A percentile compares a stretch with the other conserved stretches of the same genome.
These are phyloP conservation scores for Piper betle DNA, from an alignment of 164 flowering plant genomes.

Conservation along the genomic window DNA sequence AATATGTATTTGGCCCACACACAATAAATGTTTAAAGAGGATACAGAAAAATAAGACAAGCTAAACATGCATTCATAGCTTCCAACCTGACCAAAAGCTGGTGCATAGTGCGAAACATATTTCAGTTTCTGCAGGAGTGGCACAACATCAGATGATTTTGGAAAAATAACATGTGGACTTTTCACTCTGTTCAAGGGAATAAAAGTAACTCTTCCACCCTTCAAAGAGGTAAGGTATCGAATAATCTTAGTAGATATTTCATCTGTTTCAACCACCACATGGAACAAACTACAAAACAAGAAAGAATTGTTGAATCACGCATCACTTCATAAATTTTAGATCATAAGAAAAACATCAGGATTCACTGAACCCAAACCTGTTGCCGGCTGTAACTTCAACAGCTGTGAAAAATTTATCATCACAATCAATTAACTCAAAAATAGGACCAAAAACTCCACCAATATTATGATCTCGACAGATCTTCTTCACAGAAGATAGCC, in stretches of 20 bases:
- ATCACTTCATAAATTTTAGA: not conserved
- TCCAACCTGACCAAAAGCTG: slow-evolving; percentile 83
- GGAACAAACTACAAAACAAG: slow-evolving; percentile 65
- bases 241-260: slow-evolving; percentile 79
- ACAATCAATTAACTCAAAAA: slow-evolving; percentile 81
- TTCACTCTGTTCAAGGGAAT: slow-evolving; percentile 89
- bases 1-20: not conserved
- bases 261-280: slow-evolving; percentile 92
- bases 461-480: slow-evolving; percentile 42
- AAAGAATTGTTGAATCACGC: not conserved
- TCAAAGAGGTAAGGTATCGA: slow-evolving; percentile 66
- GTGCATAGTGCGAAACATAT: slow-evolving; percentile 25
- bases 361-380: slow-evolving; percentile 36
- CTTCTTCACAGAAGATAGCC: slow-evolving; percentile 67
- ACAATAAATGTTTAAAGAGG: no score
- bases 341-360: not conserved
- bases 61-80: not conserved
- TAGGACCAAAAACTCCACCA: slow-evolving; percentile 72
- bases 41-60: no score
- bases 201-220: slow-evolving; percentile 95
- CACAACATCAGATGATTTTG: slow-evolving; percentile 69
- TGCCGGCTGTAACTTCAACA: slow-evolving; percentile 99
- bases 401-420: slow-evolving; percentile 91
- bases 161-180: slow-evolving; percentile 63
- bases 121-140: slow-evolving; percentile 71